These are phyloP conservation scores for Cercospora zeae-maydis DNA, from an alignment of 2,329 filamentous ascomycete species.

Conservation along the genomic window DNA sequence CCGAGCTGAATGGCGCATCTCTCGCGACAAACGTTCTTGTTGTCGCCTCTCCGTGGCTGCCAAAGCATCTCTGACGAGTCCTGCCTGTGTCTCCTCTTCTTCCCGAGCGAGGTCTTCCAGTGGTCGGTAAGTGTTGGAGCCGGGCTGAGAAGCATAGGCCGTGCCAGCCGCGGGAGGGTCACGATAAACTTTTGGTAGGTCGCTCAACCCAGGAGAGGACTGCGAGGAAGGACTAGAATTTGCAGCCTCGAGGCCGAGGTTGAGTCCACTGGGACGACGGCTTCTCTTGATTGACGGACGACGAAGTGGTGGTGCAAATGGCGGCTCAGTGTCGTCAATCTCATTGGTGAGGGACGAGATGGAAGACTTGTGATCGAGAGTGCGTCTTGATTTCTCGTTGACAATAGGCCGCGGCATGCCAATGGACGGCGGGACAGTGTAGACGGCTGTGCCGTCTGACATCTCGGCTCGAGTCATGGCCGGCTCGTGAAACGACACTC, in stretches of 20 bases:
- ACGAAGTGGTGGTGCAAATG: background rate
- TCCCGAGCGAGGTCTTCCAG: slow-evolving; percentile 5
- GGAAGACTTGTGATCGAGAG: slow-evolving; percentile 9
- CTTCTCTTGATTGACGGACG: slow-evolving; percentile 2
- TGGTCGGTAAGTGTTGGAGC: slow-evolving; percentile 10
- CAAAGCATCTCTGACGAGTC: slow-evolving; percentile 8
- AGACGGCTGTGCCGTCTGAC: slow-evolving; percentile 29
- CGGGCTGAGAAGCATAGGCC: background rate
- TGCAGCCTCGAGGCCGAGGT: slow-evolving; percentile 9
- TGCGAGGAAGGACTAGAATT: slow-evolving; percentile 7
- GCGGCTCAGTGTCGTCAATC: slow-evolving; percentile 17
- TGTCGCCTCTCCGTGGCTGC: slow-evolving; percentile 10
- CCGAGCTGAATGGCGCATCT: background rate
- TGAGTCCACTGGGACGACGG: slow-evolving; percentile 13
- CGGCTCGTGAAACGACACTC: slow-evolving; percentile 10
- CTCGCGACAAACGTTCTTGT: slow-evolving; percentile 1
- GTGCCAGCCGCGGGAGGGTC: slow-evolving; percentile 20
- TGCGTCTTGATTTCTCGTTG: slow-evolving; percentile 18
- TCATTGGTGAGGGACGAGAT: slow-evolving; percentile 17
- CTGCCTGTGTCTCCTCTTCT: slow-evolving; percentile 12
- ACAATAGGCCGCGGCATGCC: slow-evolving; percentile 20
- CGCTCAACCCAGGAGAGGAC: slow-evolving; percentile 25
- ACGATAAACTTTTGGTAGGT: slow-evolving; percentile 15
- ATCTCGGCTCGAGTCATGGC: slow-evolving; percentile 14
- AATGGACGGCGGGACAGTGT: slow-evolving; percentile 23